Conservation (phyloP, 192 early-diverging fungal species). For the Bifiguratus adelaidae region DNA sequence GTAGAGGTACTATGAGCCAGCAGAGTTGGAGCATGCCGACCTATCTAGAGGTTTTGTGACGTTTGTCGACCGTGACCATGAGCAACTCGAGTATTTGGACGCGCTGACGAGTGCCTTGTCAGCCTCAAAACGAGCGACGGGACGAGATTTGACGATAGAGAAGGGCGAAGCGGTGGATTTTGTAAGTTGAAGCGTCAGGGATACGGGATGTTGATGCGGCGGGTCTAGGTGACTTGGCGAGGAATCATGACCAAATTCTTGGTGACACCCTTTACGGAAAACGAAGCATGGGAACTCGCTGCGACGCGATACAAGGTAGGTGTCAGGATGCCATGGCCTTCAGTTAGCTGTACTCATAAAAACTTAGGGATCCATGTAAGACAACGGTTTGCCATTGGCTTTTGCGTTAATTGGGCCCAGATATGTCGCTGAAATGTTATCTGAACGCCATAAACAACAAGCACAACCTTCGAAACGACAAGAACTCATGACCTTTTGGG, state of each 20-base stretch:
- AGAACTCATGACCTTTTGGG: slow-evolving; percentile 71
- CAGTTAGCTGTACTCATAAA: too few species aligned
- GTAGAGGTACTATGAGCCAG: slow-evolving; percentile 46
- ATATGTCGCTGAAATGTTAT: too few species aligned
- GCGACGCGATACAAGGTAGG: slow-evolving; percentile 56
- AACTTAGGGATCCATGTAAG: too few species aligned
- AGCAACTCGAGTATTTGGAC: slow-evolving; percentile 68
- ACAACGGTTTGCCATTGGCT: too few species aligned
- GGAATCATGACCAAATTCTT: slow-evolving; percentile 87
- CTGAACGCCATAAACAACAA: too few species aligned
- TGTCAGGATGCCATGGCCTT: too few species aligned
- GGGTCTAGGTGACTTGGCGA: slow-evolving; percentile 55
- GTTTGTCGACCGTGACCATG: slow-evolving; percentile 50
- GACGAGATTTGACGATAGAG: not conserved
- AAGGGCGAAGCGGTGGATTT: slow-evolving; percentile 12
- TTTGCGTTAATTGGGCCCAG: too few species aligned
- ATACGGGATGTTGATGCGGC: slow-evolving; percentile 8
- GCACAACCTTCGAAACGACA: slow-evolving; percentile 34
- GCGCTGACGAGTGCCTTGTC: slow-evolving; percentile 57
- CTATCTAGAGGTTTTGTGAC: slow-evolving; percentile 58
- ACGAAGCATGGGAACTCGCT: slow-evolving; percentile 77
- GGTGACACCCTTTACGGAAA: slow-evolving; percentile 60
- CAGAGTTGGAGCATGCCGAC: slow-evolving; percentile 29
- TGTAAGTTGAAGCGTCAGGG: too few species aligned
- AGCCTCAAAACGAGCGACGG: slow-evolving; percentile 11